These are phyloP conservation scores for Aspergillus panamensis DNA, from an alignment of 495 filamentous ascomycete species.

Conservation along the genomic window DNA sequence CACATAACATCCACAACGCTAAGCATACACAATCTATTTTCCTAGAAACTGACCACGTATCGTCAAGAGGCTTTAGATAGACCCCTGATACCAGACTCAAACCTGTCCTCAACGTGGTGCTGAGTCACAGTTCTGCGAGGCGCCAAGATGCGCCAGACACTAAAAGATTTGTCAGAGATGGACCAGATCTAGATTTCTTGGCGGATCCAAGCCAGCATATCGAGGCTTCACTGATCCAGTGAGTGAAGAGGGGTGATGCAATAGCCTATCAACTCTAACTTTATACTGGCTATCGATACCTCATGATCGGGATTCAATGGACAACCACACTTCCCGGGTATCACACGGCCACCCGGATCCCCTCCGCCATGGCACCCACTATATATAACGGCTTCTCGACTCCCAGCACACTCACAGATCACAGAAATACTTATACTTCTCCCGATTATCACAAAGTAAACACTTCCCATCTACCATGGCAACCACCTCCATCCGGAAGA, in stretches of 20 bases:
- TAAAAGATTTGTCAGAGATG: neutral
- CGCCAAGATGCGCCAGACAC: neutral
- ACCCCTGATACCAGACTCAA: too few relatives aligned
- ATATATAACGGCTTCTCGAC: neutral
- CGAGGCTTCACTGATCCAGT: too few relatives aligned
- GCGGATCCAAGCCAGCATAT: neutral
- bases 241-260: neutral
- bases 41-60: too few relatives aligned
- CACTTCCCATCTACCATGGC: neutral
- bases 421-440: neutral
- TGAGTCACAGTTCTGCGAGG: neutral
- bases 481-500: constrained; percentile 1
- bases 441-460: neutral
- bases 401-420: too few relatives aligned
- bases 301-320: neutral
- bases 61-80: too few relatives aligned
- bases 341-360: neutral
- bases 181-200: neutral
- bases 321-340: neutral
- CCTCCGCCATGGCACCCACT: neutral
- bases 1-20: too few relatives aligned
- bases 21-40: too few relatives aligned
- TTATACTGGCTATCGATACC: neutral
- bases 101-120: neutral
- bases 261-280: too few relatives aligned